phyloP scores from a whole-genome alignment of 306 rosid species.

The Herpetospermum pedunculosum region DNA sequence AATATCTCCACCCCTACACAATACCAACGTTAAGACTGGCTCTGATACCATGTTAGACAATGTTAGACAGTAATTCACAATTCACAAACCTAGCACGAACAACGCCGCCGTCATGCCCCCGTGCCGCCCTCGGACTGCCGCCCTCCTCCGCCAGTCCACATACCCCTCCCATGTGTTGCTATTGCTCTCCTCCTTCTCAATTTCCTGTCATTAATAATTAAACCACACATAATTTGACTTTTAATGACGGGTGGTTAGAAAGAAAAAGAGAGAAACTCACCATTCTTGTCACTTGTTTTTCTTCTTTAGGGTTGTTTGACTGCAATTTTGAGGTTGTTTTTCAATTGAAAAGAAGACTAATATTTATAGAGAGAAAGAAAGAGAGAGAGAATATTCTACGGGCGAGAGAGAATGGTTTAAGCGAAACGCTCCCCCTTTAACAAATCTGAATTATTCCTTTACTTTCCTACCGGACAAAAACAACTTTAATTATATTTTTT shows the following conservation, averaged over 20 bases:
- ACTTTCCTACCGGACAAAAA: background rate
- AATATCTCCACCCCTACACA: slow-evolving; percentile 49
- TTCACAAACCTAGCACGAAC: slow-evolving; percentile 58
- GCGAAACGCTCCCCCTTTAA: background rate
- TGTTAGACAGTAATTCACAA: too few relatives aligned
- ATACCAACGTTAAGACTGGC: too few relatives aligned
- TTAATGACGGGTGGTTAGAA: too few relatives aligned
- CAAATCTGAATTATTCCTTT: slow-evolving; percentile 1
- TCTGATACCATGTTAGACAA: too few relatives aligned
- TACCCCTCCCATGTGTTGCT: slow-evolving; percentile 60
- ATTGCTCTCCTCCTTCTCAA: slow-evolving; percentile 36
- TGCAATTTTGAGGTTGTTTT: too few relatives aligned
- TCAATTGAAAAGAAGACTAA: too few relatives aligned
- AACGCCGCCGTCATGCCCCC: slow-evolving; percentile 87
- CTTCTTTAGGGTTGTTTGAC: too few relatives aligned
- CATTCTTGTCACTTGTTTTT: too few relatives aligned
- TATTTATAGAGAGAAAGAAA: too few relatives aligned
- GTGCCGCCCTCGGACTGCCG: slow-evolving; percentile 59
- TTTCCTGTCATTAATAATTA: background rate
- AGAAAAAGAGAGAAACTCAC: too few relatives aligned
- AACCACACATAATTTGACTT: too few relatives aligned
- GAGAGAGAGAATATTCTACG: background rate
- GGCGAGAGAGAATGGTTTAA: slow-evolving; percentile 1
- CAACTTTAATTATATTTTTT: background rate
- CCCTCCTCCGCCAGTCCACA: slow-evolving; percentile 67